Conservation (phyloP, 495 filamentous ascomycete genomes). For the Podospora pseudopauciseta region DNA sequence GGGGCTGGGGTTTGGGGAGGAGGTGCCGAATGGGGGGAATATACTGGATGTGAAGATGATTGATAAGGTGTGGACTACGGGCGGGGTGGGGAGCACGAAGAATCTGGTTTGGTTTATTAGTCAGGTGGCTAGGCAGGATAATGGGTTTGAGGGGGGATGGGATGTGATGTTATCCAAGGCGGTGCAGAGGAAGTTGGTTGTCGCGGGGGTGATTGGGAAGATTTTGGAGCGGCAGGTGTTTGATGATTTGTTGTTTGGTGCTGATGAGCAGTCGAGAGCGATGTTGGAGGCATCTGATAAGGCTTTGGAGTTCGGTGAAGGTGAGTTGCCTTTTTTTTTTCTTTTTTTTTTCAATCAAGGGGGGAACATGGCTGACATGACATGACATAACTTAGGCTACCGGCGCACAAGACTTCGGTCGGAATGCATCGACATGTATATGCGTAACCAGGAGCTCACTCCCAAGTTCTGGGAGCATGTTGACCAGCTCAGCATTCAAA, state of each 20-base stretch:
- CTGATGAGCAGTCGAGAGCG: conserved; percentile 19
- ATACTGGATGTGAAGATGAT: background rate
- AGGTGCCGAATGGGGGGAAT: background rate
- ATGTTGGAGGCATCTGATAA: conserved; percentile 38
- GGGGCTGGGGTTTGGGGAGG: background rate
- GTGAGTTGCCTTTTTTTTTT: conserved; percentile 25
- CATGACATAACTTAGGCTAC: conserved; percentile 33
- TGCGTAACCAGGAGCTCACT: conserved; percentile 33
- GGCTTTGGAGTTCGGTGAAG: conserved; percentile 35
- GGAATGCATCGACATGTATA: conserved; percentile 25
- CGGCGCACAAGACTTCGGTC: conserved; percentile 38
- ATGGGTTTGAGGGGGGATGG: conserved; percentile 35
- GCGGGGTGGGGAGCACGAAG: background rate
- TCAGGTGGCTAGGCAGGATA: conserved; percentile 38
- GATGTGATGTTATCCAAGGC: conserved; percentile 34
- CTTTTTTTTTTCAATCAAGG: background rate
- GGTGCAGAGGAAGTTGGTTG: conserved; percentile 36
- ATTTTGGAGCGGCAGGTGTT: conserved; percentile 44
- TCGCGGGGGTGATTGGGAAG: conserved; percentile 41
- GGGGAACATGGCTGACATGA: background rate
- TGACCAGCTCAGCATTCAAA: conserved; percentile 39
- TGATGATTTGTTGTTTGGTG: conserved; percentile 45
- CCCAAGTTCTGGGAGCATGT: conserved; percentile 40
- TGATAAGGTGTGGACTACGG: background rate
- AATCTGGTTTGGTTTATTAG: conserved; percentile 27